These are phyloP conservation scores for Cylindrotheca fusiformis DNA, from an alignment of 108 stramenopile genomes.

Conservation along the genomic window DNA sequence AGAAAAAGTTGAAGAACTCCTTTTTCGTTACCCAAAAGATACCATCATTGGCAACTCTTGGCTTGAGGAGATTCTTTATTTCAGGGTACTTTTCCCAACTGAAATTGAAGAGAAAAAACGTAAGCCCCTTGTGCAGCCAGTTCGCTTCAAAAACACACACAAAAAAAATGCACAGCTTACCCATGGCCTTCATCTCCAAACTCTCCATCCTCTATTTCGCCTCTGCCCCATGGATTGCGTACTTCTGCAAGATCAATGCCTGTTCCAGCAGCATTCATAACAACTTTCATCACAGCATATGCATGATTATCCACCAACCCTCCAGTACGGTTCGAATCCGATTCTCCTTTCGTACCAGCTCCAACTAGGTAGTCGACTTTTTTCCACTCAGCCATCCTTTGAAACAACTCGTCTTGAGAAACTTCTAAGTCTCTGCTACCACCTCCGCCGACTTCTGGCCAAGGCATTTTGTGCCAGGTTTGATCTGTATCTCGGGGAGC, in stretches of 20 bases:
- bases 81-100: constrained; percentile 38
- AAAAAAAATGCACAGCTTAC: no score
- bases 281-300: constrained; percentile 38
- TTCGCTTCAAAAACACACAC: no score
- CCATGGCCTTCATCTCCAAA: constrained; percentile 45
- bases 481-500: constrained; percentile 24
- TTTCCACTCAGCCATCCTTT: constrained; percentile 31
- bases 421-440: constrained; percentile 21
- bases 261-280: constrained; percentile 34
- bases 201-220: constrained; percentile 41
- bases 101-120: no score
- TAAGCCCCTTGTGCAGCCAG: no score
- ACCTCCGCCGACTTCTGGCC: constrained; percentile 27
- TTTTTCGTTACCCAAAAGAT: constrained; percentile 42
- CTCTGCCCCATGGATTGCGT: constrained; percentile 49
- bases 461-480: constrained; percentile 3
- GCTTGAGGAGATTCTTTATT: constrained; percentile 28
- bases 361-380: constrained; percentile 22
- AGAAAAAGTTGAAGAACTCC: constrained; percentile 37
- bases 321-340: constrained; percentile 27
- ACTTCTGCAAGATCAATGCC: constrained; percentile 35
- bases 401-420: constrained; percentile 30
- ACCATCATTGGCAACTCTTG: constrained; percentile 31
- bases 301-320: constrained; percentile 51
- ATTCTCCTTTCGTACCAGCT: constrained; percentile 22